Conservation (phyloP, 352 stramenopile genomes). For the Aphanomyces stellatus region DNA sequence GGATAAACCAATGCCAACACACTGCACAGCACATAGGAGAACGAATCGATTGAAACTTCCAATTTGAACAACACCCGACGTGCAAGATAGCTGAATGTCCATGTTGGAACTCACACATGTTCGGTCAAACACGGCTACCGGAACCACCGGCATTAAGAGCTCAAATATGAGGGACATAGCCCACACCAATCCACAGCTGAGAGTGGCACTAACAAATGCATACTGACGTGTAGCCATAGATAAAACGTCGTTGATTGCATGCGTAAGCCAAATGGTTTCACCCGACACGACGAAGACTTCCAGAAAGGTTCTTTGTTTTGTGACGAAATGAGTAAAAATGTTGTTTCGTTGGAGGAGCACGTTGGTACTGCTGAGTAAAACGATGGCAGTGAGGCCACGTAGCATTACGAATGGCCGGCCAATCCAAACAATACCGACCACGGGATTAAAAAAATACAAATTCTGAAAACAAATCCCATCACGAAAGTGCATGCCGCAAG, state of each 20-base stretch:
- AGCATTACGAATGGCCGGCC: background rate
- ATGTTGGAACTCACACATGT: background rate
- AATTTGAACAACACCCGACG: background rate
- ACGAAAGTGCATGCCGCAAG: background rate
- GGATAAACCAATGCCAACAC: background rate
- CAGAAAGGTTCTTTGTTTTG: background rate
- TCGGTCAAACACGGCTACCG: background rate
- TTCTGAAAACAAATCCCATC: background rate
- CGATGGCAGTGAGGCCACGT: background rate
- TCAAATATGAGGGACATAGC: background rate
- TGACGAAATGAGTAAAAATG: background rate
- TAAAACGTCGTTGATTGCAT: background rate
- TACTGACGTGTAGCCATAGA: background rate
- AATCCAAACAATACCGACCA: slow-evolving; percentile 6
- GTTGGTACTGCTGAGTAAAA: background rate
- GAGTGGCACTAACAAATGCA: background rate
- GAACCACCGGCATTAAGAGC: background rate
- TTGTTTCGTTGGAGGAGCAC: background rate
- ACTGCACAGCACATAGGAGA: background rate
- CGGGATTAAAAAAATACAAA: background rate
- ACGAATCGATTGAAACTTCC: background rate
- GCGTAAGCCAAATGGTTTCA: background rate
- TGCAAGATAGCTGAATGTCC: background rate
- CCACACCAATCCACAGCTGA: background rate
- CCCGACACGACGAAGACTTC: background rate